Conservation (phyloP, 768 basidiomycete genomes). For the Psilocybe cubensis region DNA sequence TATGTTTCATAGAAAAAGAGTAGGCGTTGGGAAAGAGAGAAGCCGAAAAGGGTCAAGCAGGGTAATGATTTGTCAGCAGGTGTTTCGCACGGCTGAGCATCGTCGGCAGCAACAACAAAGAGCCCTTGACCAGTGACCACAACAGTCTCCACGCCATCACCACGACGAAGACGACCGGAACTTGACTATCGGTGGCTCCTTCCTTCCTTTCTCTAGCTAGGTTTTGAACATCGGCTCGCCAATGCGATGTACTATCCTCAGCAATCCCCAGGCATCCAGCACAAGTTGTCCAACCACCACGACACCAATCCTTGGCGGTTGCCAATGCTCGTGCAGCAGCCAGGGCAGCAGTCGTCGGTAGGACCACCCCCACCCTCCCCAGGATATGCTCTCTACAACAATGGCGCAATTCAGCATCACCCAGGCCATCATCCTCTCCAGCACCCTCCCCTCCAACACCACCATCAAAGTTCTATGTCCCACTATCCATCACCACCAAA, state of each 20-base stretch:
- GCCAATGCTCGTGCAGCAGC: slow-evolving; percentile 48
- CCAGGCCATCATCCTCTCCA: slow-evolving; percentile 59
- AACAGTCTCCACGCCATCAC: slow-evolving; percentile 14
- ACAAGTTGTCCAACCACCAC: slow-evolving; percentile 76
- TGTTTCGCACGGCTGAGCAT: slow-evolving; percentile 24
- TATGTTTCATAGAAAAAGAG: neutral
- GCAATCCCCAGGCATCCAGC: slow-evolving; percentile 79
- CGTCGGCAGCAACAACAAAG: slow-evolving; percentile 25
- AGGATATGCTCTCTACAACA: slow-evolving; percentile 77
- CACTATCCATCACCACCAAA: slow-evolving; percentile 84
- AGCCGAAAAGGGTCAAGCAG: slow-evolving; percentile 2
- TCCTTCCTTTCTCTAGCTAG: slow-evolving; percentile 15
- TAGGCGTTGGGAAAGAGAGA: neutral
- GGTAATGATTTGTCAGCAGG: slow-evolving; percentile 23
- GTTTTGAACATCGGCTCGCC: slow-evolving; percentile 30
- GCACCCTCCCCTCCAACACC: slow-evolving; percentile 63
- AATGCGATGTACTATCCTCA: slow-evolving; percentile 84
- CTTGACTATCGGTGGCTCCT: neutral
- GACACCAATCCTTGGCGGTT: slow-evolving; percentile 81
- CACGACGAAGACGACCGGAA: slow-evolving; percentile 17
- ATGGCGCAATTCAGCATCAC: slow-evolving; percentile 70
- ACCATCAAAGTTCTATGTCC: slow-evolving; percentile 78
- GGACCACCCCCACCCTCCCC: slow-evolving; percentile 74
- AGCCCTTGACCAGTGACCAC: slow-evolving; percentile 23
- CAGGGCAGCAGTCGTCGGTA: slow-evolving; percentile 55